These are phyloP conservation scores for Phytopythium cucurbitacearum DNA, from an alignment of 352 stramenopile genomes.

Conservation along the genomic window DNA sequence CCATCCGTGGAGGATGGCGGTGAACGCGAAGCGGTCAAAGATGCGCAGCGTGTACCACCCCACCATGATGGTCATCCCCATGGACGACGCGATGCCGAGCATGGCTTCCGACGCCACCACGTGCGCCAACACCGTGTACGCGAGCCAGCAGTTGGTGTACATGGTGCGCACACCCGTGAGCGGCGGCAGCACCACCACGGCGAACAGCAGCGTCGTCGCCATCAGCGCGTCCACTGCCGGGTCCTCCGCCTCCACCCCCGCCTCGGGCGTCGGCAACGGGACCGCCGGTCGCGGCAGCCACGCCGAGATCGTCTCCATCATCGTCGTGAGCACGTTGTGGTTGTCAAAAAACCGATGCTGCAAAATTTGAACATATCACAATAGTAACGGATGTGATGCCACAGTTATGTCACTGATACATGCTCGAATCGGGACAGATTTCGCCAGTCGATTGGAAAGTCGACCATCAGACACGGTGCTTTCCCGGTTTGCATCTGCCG, in stretches of 20 bases:
- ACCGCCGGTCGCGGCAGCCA: too few species aligned
- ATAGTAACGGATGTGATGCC: too few species aligned
- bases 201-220: conserved; percentile 54
- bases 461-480: too few species aligned
- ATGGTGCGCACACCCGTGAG: conserved; percentile 61
- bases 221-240: conserved; percentile 38
- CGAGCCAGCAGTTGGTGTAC: conserved; percentile 79
- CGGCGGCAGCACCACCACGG: conserved; percentile 47
- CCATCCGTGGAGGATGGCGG: conserved; percentile 66
- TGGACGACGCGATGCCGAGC: conserved; percentile 70
- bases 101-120: conserved; percentile 47
- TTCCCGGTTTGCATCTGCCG: too few species aligned
- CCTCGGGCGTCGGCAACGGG: not conserved
- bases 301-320: too few species aligned
- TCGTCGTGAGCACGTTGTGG: too few species aligned
- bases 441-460: too few species aligned
- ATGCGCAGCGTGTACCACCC: conserved; percentile 81
- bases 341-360: too few species aligned
- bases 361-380: too few species aligned
- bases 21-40: conserved; percentile 77
- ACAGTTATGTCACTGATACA: too few species aligned
- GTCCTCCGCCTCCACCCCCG: conserved; percentile 8
- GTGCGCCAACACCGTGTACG: conserved; percentile 56
- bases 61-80: conserved; percentile 84
- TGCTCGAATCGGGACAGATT: too few species aligned